phyloP scores from a whole-genome alignment of 2,329 filamentous ascomycete genomes.

The Fusarium goolgardi region DNA sequence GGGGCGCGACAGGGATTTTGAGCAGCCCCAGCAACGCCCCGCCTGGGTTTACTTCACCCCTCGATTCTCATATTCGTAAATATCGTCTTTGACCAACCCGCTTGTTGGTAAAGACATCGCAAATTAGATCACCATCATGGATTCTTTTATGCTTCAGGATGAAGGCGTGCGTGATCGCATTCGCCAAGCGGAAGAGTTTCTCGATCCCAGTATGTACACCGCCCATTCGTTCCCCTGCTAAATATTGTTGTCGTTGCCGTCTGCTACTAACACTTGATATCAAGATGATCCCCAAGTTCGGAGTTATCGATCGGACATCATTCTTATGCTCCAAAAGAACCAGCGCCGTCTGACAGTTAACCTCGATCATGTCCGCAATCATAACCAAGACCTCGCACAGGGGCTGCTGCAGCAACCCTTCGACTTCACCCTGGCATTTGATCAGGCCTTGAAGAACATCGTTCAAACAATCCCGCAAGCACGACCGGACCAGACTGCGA shows the following conservation, averaged over 20 bases:
- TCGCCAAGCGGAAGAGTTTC: conserved; percentile 88
- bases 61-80: conserved; percentile 27
- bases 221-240: not conserved
- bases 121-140: conserved; percentile 64
- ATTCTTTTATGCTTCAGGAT: conserved; percentile 80
- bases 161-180: conserved; percentile 86
- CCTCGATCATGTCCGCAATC: conserved; percentile 90
- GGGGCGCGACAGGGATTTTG: conserved; percentile 36
- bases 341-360: conserved; percentile 75
- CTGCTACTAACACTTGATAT: conserved; percentile 20
- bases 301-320: conserved; percentile 91
- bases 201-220: conserved; percentile 81
- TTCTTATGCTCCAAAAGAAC: conserved; percentile 77
- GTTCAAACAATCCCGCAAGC: conserved; percentile 82
- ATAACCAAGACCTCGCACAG: conserved; percentile 83
- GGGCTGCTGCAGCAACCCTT: conserved; percentile 87
- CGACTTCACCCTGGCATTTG: conserved; percentile 88
- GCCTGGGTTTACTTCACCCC: conserved; percentile 33
- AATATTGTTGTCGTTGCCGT: not conserved
- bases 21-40: conserved; percentile 35
- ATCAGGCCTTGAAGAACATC: conserved; percentile 88
- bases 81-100: conserved; percentile 17
- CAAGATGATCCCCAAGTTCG: conserved; percentile 65
- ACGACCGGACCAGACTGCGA: conserved; percentile 77
- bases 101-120: conserved; percentile 21